These are phyloP conservation scores for Lipomyces yamadae DNA, from an alignment of 805 yeast genomes.

Conservation along the genomic window DNA sequence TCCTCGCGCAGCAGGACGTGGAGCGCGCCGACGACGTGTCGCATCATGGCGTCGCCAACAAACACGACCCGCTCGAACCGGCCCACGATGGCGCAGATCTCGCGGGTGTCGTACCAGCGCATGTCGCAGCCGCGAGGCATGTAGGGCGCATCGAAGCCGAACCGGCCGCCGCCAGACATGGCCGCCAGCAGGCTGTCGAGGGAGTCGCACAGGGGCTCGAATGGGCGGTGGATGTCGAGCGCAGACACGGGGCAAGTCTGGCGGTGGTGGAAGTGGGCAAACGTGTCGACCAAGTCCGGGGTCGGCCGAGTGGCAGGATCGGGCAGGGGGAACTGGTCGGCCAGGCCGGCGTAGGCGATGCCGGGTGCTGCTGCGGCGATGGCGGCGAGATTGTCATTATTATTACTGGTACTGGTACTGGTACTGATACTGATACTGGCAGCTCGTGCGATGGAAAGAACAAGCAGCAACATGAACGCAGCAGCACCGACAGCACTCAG, in stretches of 20 bases:
- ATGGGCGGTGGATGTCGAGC: slow-evolving; percentile 36
- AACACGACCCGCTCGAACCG: slow-evolving; percentile 32
- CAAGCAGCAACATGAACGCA: slow-evolving; percentile 8
- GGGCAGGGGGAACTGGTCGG: slow-evolving; percentile 28
- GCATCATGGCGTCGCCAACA: slow-evolving; percentile 37
- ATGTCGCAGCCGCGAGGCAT: slow-evolving; percentile 38
- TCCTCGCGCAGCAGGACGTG: slow-evolving; percentile 36
- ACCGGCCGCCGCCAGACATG: slow-evolving; percentile 37
- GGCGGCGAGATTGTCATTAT: background rate
- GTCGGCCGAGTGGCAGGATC: slow-evolving; percentile 16
- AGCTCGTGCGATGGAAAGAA: slow-evolving; percentile 8
- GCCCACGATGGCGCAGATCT: slow-evolving; percentile 30
- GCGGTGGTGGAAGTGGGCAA: slow-evolving; percentile 29
- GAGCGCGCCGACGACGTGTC: slow-evolving; percentile 38
- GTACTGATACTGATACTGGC: background rate
- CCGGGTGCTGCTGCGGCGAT: background rate
- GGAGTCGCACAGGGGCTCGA: slow-evolving; percentile 33
- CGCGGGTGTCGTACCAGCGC: slow-evolving; percentile 37
- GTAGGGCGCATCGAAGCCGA: slow-evolving; percentile 37
- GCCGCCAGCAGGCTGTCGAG: slow-evolving; percentile 27
- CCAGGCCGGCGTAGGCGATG: slow-evolving; percentile 31
- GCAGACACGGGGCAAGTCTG: slow-evolving; percentile 29
- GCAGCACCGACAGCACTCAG: slow-evolving; percentile 5
- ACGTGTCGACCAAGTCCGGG: slow-evolving; percentile 31
- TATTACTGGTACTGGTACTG: background rate